A percentile compares a stretch with the other conserved stretches of the same genome.
Conservation (phyloP, 345 rosid genomes). For the Ceriops tagal region DNA sequence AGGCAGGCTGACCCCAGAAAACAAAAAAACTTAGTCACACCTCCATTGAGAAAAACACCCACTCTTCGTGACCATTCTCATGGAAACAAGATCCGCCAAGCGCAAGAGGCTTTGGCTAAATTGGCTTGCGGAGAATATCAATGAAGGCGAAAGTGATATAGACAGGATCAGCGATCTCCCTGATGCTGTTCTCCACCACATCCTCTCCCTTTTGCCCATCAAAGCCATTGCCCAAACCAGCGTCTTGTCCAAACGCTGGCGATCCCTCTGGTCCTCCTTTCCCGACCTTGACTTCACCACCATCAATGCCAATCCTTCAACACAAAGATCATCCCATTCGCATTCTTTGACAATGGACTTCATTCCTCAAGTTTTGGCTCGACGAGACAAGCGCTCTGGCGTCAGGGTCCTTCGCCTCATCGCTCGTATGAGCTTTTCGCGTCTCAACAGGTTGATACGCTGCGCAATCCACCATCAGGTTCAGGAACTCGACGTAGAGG, state of each 20-base stretch:
- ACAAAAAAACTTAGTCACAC: too few relatives aligned
- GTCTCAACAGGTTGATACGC: slow-evolving; percentile 62
- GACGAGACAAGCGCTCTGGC: slow-evolving; percentile 46
- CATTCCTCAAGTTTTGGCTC: slow-evolving; percentile 39
- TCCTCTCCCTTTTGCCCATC: slow-evolving; percentile 60
- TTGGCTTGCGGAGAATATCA: slow-evolving; percentile 18
- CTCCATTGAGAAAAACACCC: background rate
- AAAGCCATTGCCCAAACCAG: slow-evolving; percentile 55
- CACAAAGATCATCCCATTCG: slow-evolving; percentile 11
- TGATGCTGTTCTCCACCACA: slow-evolving; percentile 55
- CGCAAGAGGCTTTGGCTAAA: slow-evolving; percentile 40
- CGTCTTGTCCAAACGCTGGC: slow-evolving; percentile 60
- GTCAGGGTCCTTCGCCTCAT: slow-evolving; percentile 60
- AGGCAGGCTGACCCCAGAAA: too few relatives aligned
- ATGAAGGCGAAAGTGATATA: slow-evolving; percentile 14
- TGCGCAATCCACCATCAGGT: slow-evolving; percentile 63
- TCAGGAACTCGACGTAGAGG: slow-evolving; percentile 67
- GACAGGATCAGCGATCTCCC: slow-evolving; percentile 72
- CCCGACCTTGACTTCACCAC: slow-evolving; percentile 90
- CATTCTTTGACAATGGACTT: slow-evolving; percentile 29
- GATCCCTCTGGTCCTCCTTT: slow-evolving; percentile 66
- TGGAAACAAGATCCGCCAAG: slow-evolving; percentile 80
- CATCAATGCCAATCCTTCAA: slow-evolving; percentile 23
- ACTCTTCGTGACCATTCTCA: slow-evolving; percentile 6
- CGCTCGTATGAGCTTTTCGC: slow-evolving; percentile 52